A percentile compares a stretch with the other conserved stretches of the same genome.
phyloP scores from a whole-genome alignment of 2,329 filamentous ascomycete genomes.

The Emergomyces orientalis region DNA sequence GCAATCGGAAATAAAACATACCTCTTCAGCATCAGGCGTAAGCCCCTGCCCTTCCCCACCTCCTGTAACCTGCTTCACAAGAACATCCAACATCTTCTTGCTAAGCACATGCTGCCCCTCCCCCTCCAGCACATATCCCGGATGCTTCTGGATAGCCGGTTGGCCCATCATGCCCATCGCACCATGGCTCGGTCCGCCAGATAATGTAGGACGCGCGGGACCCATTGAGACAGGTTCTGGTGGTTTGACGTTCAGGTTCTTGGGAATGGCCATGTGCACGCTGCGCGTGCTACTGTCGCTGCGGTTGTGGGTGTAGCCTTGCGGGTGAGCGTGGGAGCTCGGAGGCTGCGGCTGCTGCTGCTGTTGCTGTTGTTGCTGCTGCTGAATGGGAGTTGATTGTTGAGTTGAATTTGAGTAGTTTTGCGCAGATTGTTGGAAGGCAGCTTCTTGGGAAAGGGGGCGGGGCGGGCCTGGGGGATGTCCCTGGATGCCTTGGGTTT shows the following conservation, averaged over 20 bases:
- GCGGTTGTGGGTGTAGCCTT: constrained; percentile 34
- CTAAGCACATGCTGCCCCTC: constrained; percentile 89
- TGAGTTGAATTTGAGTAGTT: constrained; percentile 29
- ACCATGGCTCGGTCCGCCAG: constrained; percentile 63
- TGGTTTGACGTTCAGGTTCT: constrained; percentile 61
- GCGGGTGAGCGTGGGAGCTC: constrained; percentile 33
- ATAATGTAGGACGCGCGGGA: constrained; percentile 68
- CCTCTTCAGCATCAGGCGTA: constrained; percentile 92
- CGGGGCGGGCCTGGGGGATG: constrained; percentile 31
- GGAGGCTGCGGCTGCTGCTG: constrained; percentile 23
- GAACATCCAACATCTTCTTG: constrained; percentile 94
- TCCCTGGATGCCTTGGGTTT: constrained; percentile 22
- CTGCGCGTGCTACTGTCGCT: constrained; percentile 36
- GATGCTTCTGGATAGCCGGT: constrained; percentile 71
- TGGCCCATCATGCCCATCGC: constrained; percentile 78
- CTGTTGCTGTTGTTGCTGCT: constrained; percentile 22
- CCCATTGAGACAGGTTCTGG: constrained; percentile 67
- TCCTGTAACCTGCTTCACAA: constrained; percentile 88
- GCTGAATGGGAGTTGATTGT: constrained; percentile 20
- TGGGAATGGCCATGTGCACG: constrained; percentile 72
- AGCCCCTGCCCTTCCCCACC: constrained; percentile 66
- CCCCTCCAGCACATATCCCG: constrained; percentile 77
- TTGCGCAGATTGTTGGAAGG: constrained; percentile 38
- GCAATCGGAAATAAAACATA: constrained; percentile 35
- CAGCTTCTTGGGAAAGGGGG: constrained; percentile 38